These are phyloP conservation scores for Martiniozyma asiatica DNA, from an alignment of 1,139 yeast genomes.

Conservation along the genomic window DNA sequence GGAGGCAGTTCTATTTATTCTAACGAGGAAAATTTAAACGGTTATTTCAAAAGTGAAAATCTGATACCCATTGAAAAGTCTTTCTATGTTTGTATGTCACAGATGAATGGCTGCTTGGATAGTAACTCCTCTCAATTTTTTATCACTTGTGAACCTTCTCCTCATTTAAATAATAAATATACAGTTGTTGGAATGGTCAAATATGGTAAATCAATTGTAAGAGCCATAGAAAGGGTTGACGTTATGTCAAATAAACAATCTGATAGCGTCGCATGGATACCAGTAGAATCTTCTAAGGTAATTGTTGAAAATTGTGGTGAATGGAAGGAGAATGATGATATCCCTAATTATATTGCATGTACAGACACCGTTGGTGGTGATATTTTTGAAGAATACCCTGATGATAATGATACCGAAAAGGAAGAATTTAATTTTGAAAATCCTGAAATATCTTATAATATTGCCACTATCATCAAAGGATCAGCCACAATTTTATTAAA, in stretches of 20 bases:
- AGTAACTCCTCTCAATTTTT: constrained; percentile 77
- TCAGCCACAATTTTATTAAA: constrained; percentile 55
- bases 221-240: constrained; percentile 45
- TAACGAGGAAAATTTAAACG: too few species aligned
- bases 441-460: constrained; percentile 31
- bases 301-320: constrained; percentile 51
- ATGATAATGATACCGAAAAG: constrained; percentile 38
- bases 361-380: constrained; percentile 56
- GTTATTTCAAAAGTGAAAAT: constrained; percentile 50
- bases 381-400: constrained; percentile 63
- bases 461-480: constrained; percentile 44
- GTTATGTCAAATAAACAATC: constrained; percentile 23
- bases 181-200: constrained; percentile 60
- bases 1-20: constrained; percentile 29
- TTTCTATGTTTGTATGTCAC: constrained; percentile 62
- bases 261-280: constrained; percentile 23
- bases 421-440: constrained; percentile 45
- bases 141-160: constrained; percentile 57
- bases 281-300: constrained; percentile 31
- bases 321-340: constrained; percentile 40
- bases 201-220: constrained; percentile 59
- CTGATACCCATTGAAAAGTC: constrained; percentile 38
- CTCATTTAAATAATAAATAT: constrained; percentile 67
- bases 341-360: constrained; percentile 54
- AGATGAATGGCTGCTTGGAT: too few species aligned